Evolutionary conservation across 2,329 filamentous ascomycete genomes (phyloP), one percentile per base, ranked within the genome.

Genomic region (Allantophomopsis cytisporea): DNA sequence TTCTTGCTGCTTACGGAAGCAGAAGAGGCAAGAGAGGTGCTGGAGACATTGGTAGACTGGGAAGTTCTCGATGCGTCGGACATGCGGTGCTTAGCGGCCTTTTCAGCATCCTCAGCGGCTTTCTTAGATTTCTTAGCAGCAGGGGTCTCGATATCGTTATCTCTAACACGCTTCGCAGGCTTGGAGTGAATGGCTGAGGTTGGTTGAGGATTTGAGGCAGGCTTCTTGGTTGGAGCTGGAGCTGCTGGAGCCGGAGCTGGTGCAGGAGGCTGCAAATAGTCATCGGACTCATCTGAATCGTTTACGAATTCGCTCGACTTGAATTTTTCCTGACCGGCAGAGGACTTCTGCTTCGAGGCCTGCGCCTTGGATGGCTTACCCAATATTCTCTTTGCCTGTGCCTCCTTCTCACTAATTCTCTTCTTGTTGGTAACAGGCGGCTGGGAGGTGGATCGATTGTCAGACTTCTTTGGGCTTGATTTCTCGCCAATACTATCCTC

Each of bases 1-100:
- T 72, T 72, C 53, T 64, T 69, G 36, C 42, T 50, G 45, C 51
- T 53, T 37, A 17, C 45, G 16, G 13, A 18, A 16, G 32, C 35
- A 7, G 15, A 12, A 7, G 47, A 47, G n/a, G 38, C 38, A 41
- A 60, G 55, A 1, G 65, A 64, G 21, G 58, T 50, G 7, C 55
- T 59, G 5, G 66, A 63, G 2, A 60, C 61, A 18, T 49, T 53
- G 15, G 60, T 60, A 33, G 50, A 47, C 7, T 66, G 64, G 14
- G 67, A 66, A 42, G 62, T 63, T 42, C 68, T 65, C 45, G 63
- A 68, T 18, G 60, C 59, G 38, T 74, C 68, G 0, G 69, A 66
- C 8, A 62, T 56, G 14, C 66, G 65, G 38, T 66, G 62, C 44
- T 41, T 39, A n/a, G 39, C 30, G 13, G 35, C 21, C 31, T 32